Conservation (phyloP, 2,329 filamentous ascomycete genomes). For the Cladosporium sp. region DNA sequence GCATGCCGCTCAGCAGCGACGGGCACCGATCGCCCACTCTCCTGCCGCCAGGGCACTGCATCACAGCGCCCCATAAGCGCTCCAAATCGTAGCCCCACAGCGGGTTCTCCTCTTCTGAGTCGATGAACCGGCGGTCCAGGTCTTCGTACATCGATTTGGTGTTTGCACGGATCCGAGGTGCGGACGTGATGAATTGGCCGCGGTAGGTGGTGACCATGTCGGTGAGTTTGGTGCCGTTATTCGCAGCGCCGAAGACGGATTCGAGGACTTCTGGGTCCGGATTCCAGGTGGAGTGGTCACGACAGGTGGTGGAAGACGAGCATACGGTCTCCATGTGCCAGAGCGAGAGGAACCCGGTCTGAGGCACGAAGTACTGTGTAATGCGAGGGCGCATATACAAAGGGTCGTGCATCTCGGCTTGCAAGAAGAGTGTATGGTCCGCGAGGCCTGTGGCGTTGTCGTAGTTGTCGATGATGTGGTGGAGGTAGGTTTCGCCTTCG, state of each 20-base stretch:
- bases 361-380: constrained; percentile 41
- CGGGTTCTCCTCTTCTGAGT: constrained; percentile 38
- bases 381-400: constrained; percentile 43
- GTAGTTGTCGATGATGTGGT: constrained; percentile 49
- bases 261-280: constrained; percentile 45
- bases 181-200: constrained; percentile 52
- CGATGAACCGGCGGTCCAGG: constrained; percentile 32
- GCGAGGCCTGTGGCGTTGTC: constrained; percentile 40
- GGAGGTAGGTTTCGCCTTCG: constrained; percentile 49
- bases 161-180: constrained; percentile 45
- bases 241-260: constrained; percentile 37
- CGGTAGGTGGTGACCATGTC: constrained; percentile 46
- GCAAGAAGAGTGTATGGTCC: constrained; percentile 52
- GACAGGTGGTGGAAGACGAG: constrained; percentile 41
- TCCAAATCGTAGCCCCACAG: constrained; percentile 42
- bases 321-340: constrained; percentile 40
- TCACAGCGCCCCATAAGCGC: constrained; percentile 41
- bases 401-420: constrained; percentile 48
- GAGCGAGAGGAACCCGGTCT: constrained; percentile 51
- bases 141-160: constrained; percentile 40
- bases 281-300: constrained; percentile 43
- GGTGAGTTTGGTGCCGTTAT: constrained; percentile 24
- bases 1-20: constrained; percentile 28
- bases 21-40: constrained; percentile 31
- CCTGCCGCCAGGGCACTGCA: constrained; percentile 37